Evolutionary conservation across 441 rosid genomes (phyloP), one percentile per base, ranked within the genome.

Genomic region (Mallotus japonicus): DNA sequence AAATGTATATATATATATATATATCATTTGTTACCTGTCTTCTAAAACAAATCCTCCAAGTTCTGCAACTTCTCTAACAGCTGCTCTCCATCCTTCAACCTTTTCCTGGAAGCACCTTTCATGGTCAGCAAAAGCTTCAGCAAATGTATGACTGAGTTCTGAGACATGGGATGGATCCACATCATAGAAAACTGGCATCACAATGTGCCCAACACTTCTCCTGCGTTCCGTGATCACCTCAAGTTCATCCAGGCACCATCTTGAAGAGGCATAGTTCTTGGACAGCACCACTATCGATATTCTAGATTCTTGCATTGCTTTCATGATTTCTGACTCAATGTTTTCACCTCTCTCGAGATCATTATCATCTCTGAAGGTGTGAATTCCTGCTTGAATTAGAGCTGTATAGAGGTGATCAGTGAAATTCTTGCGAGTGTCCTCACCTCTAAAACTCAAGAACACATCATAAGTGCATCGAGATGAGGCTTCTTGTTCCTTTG

Each of bases 221-320:
- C 46, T 46, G 0, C 73, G 32, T 34, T 58, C 73, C 73, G 59
- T 59, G 0, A 70, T 70, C 73, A 70, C 47, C 13, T 14, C 73
- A 24, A 70, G 73, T n/a, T 70, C 73, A 59, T 70, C 73, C 10
- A 70, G 65, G 16, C 73, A 70, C 73, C 73, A 70, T 59, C 73
- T 70, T 16, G 73, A 70, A 70, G 73, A 70, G 5, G 73, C 73
- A n/a, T 59, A 70, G 56, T 70, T 65, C 22, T 58, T 70, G 4
- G 73, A 70, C 24, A 70, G 65, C 63, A 70, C 63, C 8, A 70
- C 28, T 2, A 70, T 65, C 14, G 73, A 70, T 5, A 59, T 28
- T 59, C 10, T 58, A 4, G 73, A 70, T 59, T 70, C 65, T 46
- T 15, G 44, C 9, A 70, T 70, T 22, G 73, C 73, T 16, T 59